Base-by-base conservation (phyloP, 352 stramenopile species). In the Peronospora destructor region DNA sequence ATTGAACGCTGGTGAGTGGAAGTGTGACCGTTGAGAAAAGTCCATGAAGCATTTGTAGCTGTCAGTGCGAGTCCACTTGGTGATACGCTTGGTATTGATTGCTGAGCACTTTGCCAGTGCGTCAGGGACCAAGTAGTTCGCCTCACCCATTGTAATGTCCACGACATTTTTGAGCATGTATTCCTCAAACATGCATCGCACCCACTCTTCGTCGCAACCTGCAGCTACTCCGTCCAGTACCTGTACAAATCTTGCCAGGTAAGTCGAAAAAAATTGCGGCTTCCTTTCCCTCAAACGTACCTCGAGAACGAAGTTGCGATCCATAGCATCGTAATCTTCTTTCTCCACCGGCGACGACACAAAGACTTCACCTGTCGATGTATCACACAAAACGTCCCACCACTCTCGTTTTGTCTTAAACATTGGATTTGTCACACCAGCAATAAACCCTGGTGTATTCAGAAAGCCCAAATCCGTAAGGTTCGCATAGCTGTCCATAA, bases 391-490 rank as follows among this genome's bases (percentile, higher is more conserved):
- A 16, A 96, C 73, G 53, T 96, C 86, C 86, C 86, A 96, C 86
- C 86, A 96, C 42, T 95, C 85, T 16, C 71, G 70, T 55, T 93
- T 91, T 45, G 78, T 84, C 56, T 94, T 92, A 54, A 96, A 96
- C 85, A 96, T 95, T 1, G 86, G 86, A 46, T 96, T 96, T 13
- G 85, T 96, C 49, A 95, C 85, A 2, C 87, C 87, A 26, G 87
- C 87, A 56, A 95, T 91, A 64, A 80, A 96, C 1, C 85, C 85
- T 0, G 83, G 81, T 13, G 71, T 87, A 0, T 68, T 71, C 19
- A 96, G 50, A 51, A 96, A 95, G 30, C 72, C 76, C 44, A 96
- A 61, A 61, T 96, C 85, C 7, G 84, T 94, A 13, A 96, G 47
- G 41, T 94, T 95, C 11, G 86, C 85, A 53, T 95, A 94, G 21